Base-by-base conservation (phyloP, 768 basidiomycete species). In the Lentinula edodes region DNA sequence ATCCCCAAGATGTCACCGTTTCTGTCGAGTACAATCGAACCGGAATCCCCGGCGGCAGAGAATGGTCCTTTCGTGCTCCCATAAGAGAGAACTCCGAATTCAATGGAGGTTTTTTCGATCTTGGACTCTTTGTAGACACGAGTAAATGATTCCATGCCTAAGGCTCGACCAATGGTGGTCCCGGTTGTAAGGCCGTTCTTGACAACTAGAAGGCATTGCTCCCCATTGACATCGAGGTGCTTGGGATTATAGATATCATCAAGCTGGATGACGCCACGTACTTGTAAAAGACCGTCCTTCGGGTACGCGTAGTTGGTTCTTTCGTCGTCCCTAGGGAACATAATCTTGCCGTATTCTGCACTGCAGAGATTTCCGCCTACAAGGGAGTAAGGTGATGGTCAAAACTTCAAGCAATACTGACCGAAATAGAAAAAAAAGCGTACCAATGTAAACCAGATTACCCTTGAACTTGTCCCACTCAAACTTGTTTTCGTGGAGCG, bases 11-110 rank as follows among this genome's bases (percentile, higher is more conserved):
- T 67, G 48, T 71, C 69, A 39, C 75, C 75, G 59, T 61, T 65
- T 61, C 63, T 59, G 64, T 70, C 73, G 16, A 65, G 67, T 54
- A 78, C 68, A 39, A 73, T 67, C 4, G 75, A 65, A 60, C 77
- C 75, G 20, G 74, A 78, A 62, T 78, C 76, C 23, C 77, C 75
- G 13, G 48, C 62, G 38, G 50, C 67, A 2, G 76, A 78, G 64
- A 78, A 76, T 20, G 58, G 53, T 6, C 63, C 65, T 15, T 66
- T 61, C 64, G 71, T 65, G 62, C 52, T 60, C 61, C 68, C 66
- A 63, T 72, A 72, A 52, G 60, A 42, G 34, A 70, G 34, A 20
- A 76, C 69, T 5, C 62, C 66, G 61, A 68, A 65, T 63, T 74
- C 75, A 54, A 69, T 70, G 10, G 75, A 70, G 39, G 65, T 71